Conservation (phyloP, 495 filamentous ascomycete genomes). For the Hyaloscypha bicolor region DNA sequence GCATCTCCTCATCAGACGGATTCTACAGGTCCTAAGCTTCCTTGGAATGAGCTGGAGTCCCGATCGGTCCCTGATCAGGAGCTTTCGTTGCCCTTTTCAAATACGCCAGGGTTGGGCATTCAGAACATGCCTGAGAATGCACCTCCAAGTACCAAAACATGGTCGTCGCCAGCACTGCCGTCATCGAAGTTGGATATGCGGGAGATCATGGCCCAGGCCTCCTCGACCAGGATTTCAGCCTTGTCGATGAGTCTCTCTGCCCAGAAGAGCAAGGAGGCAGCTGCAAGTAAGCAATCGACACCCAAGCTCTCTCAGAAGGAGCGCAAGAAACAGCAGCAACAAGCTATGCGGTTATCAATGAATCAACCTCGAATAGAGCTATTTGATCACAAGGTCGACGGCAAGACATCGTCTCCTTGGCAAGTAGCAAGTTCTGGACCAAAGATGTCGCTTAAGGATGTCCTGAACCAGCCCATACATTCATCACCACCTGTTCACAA, state of each 20-base stretch:
- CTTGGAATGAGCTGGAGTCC: slow-evolving; percentile 16
- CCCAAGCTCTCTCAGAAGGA: slow-evolving; percentile 85
- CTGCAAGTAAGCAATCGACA: slow-evolving; percentile 35
- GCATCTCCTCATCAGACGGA: neutral
- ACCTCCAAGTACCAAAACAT: slow-evolving; percentile 46
- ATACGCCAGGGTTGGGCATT: slow-evolving; percentile 8
- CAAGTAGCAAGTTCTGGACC: slow-evolving; percentile 49
- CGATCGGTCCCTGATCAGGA: slow-evolving; percentile 3
- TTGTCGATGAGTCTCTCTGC: slow-evolving; percentile 72
- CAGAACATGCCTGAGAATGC: neutral
- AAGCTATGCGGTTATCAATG: slow-evolving; percentile 58
- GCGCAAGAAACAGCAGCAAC: slow-evolving; percentile 73
- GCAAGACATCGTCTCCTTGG: slow-evolving; percentile 67
- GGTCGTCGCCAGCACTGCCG: slow-evolving; percentile 59
- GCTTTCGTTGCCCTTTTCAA: neutral
- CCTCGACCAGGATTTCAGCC: slow-evolving; percentile 61
- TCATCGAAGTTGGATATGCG: slow-evolving; percentile 72
- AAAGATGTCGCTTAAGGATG: slow-evolving; percentile 37
- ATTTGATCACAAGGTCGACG: slow-evolving; percentile 17
- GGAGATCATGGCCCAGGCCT: slow-evolving; percentile 82
- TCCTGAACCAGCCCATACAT: slow-evolving; percentile 39
- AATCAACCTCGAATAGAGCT: slow-evolving; percentile 8
- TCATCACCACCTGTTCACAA: slow-evolving; percentile 33
- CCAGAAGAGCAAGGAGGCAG: slow-evolving; percentile 43
- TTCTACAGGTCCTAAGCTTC: slow-evolving; percentile 16